Evolutionary conservation across 129 eudicot species (phyloP).

Genomic region (Pseudognaphalium luteoalbum): DNA sequence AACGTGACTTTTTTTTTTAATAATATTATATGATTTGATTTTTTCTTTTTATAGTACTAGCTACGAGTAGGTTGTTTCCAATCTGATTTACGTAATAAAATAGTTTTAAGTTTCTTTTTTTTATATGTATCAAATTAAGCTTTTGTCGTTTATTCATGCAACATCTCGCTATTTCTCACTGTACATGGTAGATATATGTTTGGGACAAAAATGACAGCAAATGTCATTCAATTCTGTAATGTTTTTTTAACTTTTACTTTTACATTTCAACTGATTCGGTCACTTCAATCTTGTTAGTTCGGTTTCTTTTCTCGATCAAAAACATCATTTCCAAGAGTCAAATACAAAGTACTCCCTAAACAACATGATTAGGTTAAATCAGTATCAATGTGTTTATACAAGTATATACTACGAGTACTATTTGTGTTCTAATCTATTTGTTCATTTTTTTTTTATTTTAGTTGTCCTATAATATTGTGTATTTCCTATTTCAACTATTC

Average conservation of each 20-base stretch:
- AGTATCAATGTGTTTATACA: too few relatives aligned
- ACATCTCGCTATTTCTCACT: constrained; percentile 7
- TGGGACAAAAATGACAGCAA: constrained; percentile 32
- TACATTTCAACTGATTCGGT: constrained; percentile 49
- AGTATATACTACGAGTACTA: too few relatives aligned
- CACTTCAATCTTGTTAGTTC: constrained; percentile 51
- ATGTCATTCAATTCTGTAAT: constrained; percentile 31
- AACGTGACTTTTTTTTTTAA: neutral
- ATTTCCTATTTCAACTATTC: too few relatives aligned
- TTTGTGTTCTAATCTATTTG: too few relatives aligned
- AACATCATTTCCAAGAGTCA: constrained; percentile 20
- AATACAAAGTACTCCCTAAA: neutral
- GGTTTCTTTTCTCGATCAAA: constrained; percentile 14
- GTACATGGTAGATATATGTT: constrained; percentile 28
- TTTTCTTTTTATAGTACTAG: too few relatives aligned
- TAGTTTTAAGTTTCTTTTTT: constrained; percentile 20
- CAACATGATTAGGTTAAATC: constrained; percentile 7
- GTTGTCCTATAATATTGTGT: too few relatives aligned
- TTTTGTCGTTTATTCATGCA: constrained; percentile 45
- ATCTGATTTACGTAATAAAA: constrained; percentile 27
- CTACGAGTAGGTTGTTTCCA: constrained; percentile 2
- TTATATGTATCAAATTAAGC: constrained; percentile 30
- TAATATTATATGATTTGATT: neutral
- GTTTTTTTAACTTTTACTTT: constrained; percentile 24
- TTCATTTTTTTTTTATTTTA: too few relatives aligned